phyloP scores from a whole-genome alignment of 805 yeast species.

The Schwanniomyces vanrijiae region DNA sequence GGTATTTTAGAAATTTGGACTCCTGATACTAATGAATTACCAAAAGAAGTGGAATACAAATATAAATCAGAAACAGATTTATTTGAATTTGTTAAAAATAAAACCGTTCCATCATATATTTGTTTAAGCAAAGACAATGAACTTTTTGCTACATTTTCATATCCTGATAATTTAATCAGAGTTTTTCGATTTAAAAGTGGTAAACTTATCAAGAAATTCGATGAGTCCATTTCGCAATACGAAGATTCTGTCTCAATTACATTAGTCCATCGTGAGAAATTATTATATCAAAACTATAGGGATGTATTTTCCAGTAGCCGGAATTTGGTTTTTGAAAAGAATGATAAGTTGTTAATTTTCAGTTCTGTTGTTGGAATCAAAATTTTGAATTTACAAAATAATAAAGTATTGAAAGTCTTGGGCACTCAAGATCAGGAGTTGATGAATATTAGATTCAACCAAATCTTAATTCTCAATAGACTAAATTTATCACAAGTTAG shows the following conservation, averaged over 20 bases:
- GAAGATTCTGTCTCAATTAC: slow-evolving; percentile 1
- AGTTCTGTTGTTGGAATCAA: slow-evolving; percentile 11
- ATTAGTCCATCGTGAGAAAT: slow-evolving; percentile 2
- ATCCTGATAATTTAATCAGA: slow-evolving; percentile 29
- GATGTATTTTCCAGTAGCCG: neutral
- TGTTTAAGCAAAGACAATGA: slow-evolving; percentile 22
- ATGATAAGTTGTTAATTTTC: slow-evolving; percentile 8
- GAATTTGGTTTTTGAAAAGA: slow-evolving; percentile 8
- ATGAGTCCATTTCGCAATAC: slow-evolving; percentile 6
- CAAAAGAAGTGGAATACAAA: slow-evolving; percentile 20
- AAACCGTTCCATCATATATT: slow-evolving; percentile 19
- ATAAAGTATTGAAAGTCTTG: slow-evolving; percentile 6
- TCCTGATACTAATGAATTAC: slow-evolving; percentile 8
- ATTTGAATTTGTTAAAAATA: slow-evolving; percentile 30
- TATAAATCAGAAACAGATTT: slow-evolving; percentile 40
- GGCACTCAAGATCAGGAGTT: slow-evolving; percentile 12
- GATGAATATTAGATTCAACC: slow-evolving; percentile 6
- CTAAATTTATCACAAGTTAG: slow-evolving; percentile 8
- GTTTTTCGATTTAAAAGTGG: slow-evolving; percentile 35
- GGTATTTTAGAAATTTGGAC: slow-evolving; percentile 25
- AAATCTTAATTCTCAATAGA: slow-evolving; percentile 11
- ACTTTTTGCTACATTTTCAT: slow-evolving; percentile 26
- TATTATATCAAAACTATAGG: neutral
- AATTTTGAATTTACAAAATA: slow-evolving; percentile 8
- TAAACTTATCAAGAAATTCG: slow-evolving; percentile 14